Evolutionary conservation across 352 stramenopile genomes (phyloP), one percentile per base, ranked within the genome.

Genomic region (Hyaloperonospora arabidopsidis): DNA sequence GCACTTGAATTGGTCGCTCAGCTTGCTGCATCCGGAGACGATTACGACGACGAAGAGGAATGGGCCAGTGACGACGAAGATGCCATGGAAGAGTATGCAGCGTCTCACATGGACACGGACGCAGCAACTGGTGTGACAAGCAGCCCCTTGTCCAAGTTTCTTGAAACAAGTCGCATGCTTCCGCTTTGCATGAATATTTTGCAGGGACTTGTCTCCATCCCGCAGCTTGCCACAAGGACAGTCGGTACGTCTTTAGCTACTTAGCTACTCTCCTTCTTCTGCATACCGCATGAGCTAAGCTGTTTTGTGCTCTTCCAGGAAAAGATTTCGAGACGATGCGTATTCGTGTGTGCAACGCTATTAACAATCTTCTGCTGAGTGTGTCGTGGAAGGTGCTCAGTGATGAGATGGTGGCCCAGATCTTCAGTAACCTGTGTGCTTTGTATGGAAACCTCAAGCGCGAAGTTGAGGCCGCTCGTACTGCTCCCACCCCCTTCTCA

Each of bases 61-160:
- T 95, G 84, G 84, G 80, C 57, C 3, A 95, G 82, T 45, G 84
- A 95, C 19, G 84, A 95, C 39, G 84, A 95, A 68, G 84, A 95
- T 36, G 83, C 76, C 21, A 95, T 95, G 84, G 84, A 93, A 54
- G 69, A 86, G 61, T 75, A 75, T 21, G 81, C 81, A 0, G 64
- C 71, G 2, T 74, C 69, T 18, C 79, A 89, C 47, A 86, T 87
- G 81, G 76, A 92, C 15, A 67, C 60, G 0, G 57, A 63, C 3
- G 63, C 32, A 36, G 23, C 28, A 5, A 23, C 45, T 2, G 44
- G 38, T 36, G 34, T 36, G 13, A 47, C 29, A 22, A 52, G 54
- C 19, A 85, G 41, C 17, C 53, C 63, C 0, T 54, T 69, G 5
- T 65, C 59, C 10, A 77, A 70, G 53, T 68, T 58, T 0, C 58